Conservation (phyloP, 441 rosid genomes). For the Macaranga tanarius region DNA sequence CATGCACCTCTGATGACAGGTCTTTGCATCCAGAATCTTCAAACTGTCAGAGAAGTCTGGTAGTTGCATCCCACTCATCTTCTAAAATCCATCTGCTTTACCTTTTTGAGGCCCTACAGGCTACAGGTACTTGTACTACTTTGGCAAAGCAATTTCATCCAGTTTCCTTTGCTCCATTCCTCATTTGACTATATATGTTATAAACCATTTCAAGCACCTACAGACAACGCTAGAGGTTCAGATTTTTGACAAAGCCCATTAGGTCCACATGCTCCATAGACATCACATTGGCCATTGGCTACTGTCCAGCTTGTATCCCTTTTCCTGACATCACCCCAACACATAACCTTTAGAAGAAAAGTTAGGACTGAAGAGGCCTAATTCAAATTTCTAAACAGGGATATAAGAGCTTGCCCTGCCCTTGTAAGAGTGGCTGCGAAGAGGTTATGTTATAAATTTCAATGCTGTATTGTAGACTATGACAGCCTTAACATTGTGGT, state of each 20-base stretch:
- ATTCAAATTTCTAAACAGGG: conserved; percentile 47
- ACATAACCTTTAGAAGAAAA: conserved; percentile 1
- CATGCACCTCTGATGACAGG: neutral
- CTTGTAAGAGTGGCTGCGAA: conserved; percentile 39
- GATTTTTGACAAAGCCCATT: conserved; percentile 11
- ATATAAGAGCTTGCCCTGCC: conserved; percentile 39
- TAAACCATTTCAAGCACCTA: conserved; percentile 21
- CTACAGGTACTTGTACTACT: neutral
- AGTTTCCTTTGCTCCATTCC: conserved; percentile 16
- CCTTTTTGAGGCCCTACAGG: neutral
- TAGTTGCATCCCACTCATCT: conserved; percentile 1
- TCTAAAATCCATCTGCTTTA: conserved; percentile 9
- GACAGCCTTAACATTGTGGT: neutral
- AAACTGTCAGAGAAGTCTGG: neutral
- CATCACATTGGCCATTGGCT: conserved; percentile 13
- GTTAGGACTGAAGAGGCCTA: conserved; percentile 58
- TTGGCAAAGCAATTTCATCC: neutral
- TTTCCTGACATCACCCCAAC: neutral
- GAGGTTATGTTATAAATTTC: conserved; percentile 29
- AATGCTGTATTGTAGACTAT: neutral
- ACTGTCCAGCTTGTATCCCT: conserved; percentile 16
- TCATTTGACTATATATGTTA: neutral
- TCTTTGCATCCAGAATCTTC: conserved; percentile 7
- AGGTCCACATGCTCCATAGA: conserved; percentile 20
- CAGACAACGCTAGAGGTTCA: conserved; percentile 10